Evolutionary conservation across 345 rosid species (phyloP), one percentile per base, ranked within the genome.

Genomic region (Euphorbia pulcherrima): DNA sequence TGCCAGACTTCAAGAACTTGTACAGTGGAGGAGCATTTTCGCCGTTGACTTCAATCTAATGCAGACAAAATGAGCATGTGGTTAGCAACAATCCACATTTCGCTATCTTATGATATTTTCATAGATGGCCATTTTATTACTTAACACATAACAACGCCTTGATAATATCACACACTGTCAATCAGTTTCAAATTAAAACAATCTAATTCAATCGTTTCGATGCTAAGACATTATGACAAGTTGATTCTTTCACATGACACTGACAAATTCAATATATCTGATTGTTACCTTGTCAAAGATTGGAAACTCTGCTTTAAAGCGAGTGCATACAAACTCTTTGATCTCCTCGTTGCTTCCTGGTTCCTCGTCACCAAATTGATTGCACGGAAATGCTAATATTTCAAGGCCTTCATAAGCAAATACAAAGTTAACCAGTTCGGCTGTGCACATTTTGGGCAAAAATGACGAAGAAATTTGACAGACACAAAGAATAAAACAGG

Each of bases 291-390:
- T 71, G 61, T 67, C 75, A 47, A 76, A 71, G 20, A 75, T 61
- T 18, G 79, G 75, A 55, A 75, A 75, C 20, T 71, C 79, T 60
- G 72, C 67, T 48, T 75, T 75, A 50, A 75, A 75, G 64, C 72
- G 71, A 66, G 68, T 65, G 72, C 79, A 75, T 18, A 71, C 79
- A 35, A 70, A 75, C 28, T 70, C 79, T 23, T 35, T 13, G 24
- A 70, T 75, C 61, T 75, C 72, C 55, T 70, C 72, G 21, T 60
- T 75, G 39, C 64, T 75, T 60, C 79, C 79, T 0, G 79, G 79
- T 71, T 75, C 79, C 56, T 75, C 75, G 4, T 60, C 72, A 13
- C 72, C 79, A 75, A 75, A 75, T 67, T 75, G 79, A 71, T 75
- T 75, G 75, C 79, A 75, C 1, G 79, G 79, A 55, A 75, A 75